Evolutionary conservation across 2,329 filamentous ascomycete genomes (phyloP), one percentile per base, ranked within the genome.

Genomic region (Escovopsis sp.): DNA sequence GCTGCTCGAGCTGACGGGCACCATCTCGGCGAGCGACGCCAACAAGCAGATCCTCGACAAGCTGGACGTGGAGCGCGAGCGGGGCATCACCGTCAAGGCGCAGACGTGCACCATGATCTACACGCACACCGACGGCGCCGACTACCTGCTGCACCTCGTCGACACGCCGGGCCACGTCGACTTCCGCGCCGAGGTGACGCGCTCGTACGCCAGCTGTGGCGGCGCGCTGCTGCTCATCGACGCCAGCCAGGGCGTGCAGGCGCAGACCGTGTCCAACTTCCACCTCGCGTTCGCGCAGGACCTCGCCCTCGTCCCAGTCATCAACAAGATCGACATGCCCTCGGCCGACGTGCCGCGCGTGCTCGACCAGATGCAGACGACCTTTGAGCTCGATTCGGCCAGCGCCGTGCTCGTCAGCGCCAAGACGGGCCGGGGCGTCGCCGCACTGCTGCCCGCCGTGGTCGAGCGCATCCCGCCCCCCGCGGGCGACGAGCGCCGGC

Each of bases 91-190:
- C 0, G 91, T 98, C 60, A 98, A 98, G 68, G 91, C 91, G 43
- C 91, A 98, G 68, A 96, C 91, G 44, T 96, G 91, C 64, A 91
- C 82, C 43, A 98, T 98, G 91, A 75, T 98, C 41, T 94, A 95
- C 68, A 86, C 82, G 26, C 70, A 94, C 64, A 23, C 23, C 23
- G 68, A 82, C 15, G 88, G 84, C 12, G 68, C 82, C 30, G 91
- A 98, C 61, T 96, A 96, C 59, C 72, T 98, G 44, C 70, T 98
- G 28, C 91, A 98, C 62, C 72, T 98, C 26, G 88, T 98, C 44
- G 91, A 98, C 61, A 98, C 91, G 0, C 91, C 91, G 0, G 91
- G 91, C 26, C 91, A 98, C 65, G 91, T 98, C 45, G 91, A 98
- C 65, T 98, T 98, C 62, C 77, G 91, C 43, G 91, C 91, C 39